Evolutionary conservation across 352 stramenopile species (phyloP), one percentile per base, ranked within the genome.

Genomic region (Phytophthora europaea): DNA sequence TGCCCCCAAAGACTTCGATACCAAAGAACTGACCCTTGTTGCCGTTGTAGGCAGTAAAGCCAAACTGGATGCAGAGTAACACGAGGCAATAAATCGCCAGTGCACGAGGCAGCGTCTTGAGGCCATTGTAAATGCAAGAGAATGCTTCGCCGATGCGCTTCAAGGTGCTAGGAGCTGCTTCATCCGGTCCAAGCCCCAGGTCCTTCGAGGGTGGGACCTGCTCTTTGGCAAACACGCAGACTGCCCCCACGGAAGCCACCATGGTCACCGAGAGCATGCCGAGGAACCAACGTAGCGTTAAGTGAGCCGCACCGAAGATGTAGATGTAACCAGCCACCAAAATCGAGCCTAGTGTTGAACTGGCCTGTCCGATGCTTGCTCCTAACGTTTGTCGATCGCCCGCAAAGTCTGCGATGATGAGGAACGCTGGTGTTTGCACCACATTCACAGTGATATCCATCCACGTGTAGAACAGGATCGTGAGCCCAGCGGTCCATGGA

Each of bases 381-480:
- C 82, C 87, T 0, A 89, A 61, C 5, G 87, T 94, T 70, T 94
- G 87, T 4, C 85, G 81, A 16, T 94, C 81, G 4, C 87, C 88
- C 1, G 85, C 87, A 65, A 95, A 94, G 59, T 95, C 87, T 0
- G 85, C 84, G 43, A 94, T 88, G 65, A 95, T 82, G 50, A 94
- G 70, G 34, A 89, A 83, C 6, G 82, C 85, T 1, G 85, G 87
- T 8, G 85, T 92, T 75, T 93, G 85, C 43, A 93, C 85, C 16
- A 93, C 78, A 69, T 95, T 95, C 33, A 93, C 83, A 1, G 87
- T 95, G 50, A 94, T 79, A 56, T 95, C 88, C 85, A 94, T 95
- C 87, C 85, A 95, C 26, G 85, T 87, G 73, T 95, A 95, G 69
- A 93, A 93, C 28, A 92, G 16, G 33, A 95, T 79, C 20, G 82